Percentiles rank a stretch among this genome's conserved stretches.
Conservation (phyloP, 1,139 yeast genomes). For the Nakaseomyces glabratus region DNA sequence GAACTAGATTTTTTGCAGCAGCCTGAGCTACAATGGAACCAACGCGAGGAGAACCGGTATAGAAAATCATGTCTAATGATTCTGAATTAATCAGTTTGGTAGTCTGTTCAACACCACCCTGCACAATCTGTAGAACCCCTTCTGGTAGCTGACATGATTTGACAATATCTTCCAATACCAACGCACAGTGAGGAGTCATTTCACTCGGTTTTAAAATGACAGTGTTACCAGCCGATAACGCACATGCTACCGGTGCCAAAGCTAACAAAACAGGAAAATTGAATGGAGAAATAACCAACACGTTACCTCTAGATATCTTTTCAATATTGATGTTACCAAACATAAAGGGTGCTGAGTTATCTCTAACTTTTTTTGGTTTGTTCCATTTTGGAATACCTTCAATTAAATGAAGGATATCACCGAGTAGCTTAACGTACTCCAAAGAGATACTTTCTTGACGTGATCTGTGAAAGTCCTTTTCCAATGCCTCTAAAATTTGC, state of each 20-base stretch:
- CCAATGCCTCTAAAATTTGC: slow-evolving; percentile 48
- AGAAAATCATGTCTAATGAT: slow-evolving; percentile 73
- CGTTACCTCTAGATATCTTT: slow-evolving; percentile 66
- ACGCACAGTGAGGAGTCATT: slow-evolving; percentile 54
- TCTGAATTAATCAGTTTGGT: slow-evolving; percentile 49
- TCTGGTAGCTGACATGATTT: slow-evolving; percentile 44
- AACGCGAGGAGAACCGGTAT: slow-evolving; percentile 73
- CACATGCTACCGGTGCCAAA: slow-evolving; percentile 63
- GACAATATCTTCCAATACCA: slow-evolving; percentile 48
- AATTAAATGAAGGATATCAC: slow-evolving; percentile 55
- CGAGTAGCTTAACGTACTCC: slow-evolving; percentile 46
- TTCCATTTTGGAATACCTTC: slow-evolving; percentile 54
- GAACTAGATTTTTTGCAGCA: slow-evolving; percentile 80
- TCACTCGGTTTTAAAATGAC: slow-evolving; percentile 80
- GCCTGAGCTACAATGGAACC: slow-evolving; percentile 71
- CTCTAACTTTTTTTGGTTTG: slow-evolving; percentile 42
- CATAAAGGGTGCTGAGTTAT: slow-evolving; percentile 39
- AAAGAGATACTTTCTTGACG: slow-evolving; percentile 49
- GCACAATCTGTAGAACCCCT: slow-evolving; percentile 50
- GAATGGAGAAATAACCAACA: slow-evolving; percentile 73
- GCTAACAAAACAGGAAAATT: slow-evolving; percentile 72
- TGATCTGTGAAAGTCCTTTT: slow-evolving; percentile 58
- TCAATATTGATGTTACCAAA: slow-evolving; percentile 47
- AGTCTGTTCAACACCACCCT: slow-evolving; percentile 69
- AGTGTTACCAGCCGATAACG: slow-evolving; percentile 80